These are phyloP conservation scores for Lophiotrema nucula DNA, from an alignment of 495 filamentous ascomycete genomes.

Conservation along the genomic window DNA sequence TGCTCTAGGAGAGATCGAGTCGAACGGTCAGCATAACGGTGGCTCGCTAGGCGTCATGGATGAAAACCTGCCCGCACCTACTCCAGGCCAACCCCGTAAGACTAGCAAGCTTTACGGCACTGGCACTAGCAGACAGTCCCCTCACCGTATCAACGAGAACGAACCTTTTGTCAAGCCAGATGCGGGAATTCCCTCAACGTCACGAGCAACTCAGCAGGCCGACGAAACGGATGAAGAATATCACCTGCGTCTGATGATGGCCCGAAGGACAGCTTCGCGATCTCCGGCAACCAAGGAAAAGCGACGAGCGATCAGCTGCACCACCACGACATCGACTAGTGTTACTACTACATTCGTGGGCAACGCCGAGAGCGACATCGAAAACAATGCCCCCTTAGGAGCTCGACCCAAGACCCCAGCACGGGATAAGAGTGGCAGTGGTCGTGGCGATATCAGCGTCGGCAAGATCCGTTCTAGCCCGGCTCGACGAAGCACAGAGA, in stretches of 20 bases:
- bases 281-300: conserved; percentile 50
- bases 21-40: conserved; percentile 56
- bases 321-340: conserved; percentile 62
- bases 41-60: conserved; percentile 53
- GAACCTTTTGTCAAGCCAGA: conserved; percentile 42
- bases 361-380: conserved; percentile 37
- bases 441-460: conserved; percentile 63
- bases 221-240: conserved; percentile 74
- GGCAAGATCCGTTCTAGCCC: conserved; percentile 73
- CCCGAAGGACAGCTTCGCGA: conserved; percentile 46
- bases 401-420: conserved; percentile 65
- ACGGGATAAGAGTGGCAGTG: conserved; percentile 58
- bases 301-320: conserved; percentile 58
- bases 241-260: conserved; percentile 66
- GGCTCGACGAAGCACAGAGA: conserved; percentile 56
- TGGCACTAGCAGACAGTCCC: conserved; percentile 39
- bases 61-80: conserved; percentile 89
- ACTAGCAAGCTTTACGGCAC: conserved; percentile 59
- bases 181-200: conserved; percentile 51
- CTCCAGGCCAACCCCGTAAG: conserved; percentile 93
- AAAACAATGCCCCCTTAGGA: conserved; percentile 42
- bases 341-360: conserved; percentile 60
- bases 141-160: conserved; percentile 46
- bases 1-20: conserved; percentile 85
- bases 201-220: conserved; percentile 53